phyloP scores from a whole-genome alignment of 1,139 yeast species.

The Scheffersomyces lignicola region DNA sequence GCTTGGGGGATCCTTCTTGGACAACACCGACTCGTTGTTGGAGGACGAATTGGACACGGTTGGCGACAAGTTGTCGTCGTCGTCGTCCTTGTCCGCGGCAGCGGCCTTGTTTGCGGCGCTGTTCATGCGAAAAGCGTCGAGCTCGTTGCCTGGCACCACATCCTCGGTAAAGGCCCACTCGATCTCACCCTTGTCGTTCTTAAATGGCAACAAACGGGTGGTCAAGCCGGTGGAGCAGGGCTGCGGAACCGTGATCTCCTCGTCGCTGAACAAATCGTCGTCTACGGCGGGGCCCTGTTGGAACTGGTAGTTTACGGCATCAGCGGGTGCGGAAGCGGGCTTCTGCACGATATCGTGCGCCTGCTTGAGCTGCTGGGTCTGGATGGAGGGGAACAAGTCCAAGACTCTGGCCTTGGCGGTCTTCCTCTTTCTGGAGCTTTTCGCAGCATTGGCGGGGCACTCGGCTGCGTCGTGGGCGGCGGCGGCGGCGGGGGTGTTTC shows the following conservation, averaged over 20 bases:
- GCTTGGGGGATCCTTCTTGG: slow-evolving; percentile 9
- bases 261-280: slow-evolving; percentile 3
- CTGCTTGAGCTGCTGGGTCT: background rate
- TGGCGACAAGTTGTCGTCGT: slow-evolving; percentile 27
- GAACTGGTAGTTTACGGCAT: background rate
- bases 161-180: slow-evolving; percentile 59
- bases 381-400: slow-evolving; percentile 1
- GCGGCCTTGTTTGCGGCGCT: background rate
- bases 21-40: slow-evolving; percentile 32
- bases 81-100: slow-evolving; percentile 1
- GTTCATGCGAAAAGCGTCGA: slow-evolving; percentile 28
- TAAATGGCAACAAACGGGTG: slow-evolving; percentile 50
- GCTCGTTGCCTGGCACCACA: slow-evolving; percentile 20
- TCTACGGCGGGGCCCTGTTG: background rate
- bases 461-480: background rate
- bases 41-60: slow-evolving; percentile 52
- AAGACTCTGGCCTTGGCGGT: background rate
- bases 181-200: slow-evolving; percentile 54
- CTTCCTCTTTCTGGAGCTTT: background rate
- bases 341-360: too few species aligned
- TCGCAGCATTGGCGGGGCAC: background rate
- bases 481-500: background rate
- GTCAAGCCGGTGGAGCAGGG: slow-evolving; percentile 51
- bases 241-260: slow-evolving; percentile 8
- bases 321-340: background rate